A percentile compares a stretch with the other conserved stretches of the same genome.
These are phyloP conservation scores for Pleurotus pulmonarius DNA, from an alignment of 768 basidiomycete species.

Conservation along the genomic window DNA sequence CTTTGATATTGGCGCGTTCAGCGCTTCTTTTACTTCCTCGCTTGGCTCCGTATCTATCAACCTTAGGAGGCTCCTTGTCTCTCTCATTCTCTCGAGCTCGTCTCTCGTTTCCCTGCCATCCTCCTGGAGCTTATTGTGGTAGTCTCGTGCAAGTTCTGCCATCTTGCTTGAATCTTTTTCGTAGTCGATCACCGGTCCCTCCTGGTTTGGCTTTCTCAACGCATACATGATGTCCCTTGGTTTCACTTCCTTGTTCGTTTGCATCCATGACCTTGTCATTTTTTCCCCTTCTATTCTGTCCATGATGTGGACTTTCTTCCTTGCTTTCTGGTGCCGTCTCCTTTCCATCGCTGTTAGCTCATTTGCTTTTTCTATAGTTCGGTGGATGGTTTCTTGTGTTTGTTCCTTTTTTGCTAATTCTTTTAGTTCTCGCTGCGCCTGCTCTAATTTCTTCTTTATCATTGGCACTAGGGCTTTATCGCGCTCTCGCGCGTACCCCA, in stretches of 20 bases:
- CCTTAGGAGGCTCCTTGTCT: background rate
- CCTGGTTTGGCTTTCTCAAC: background rate
- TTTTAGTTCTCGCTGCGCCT: too few relatives aligned
- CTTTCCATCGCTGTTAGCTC: background rate
- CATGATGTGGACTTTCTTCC: conserved; percentile 3
- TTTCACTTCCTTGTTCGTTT: background rate
- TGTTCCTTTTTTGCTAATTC: too few relatives aligned
- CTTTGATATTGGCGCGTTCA: too few relatives aligned
- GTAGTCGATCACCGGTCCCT: too few relatives aligned
- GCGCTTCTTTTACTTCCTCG: too few relatives aligned
- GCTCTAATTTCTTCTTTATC: too few relatives aligned
- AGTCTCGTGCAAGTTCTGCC: background rate
- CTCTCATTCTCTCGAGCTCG: background rate
- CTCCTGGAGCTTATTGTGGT: conserved; percentile 3
- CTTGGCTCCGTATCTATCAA: too few relatives aligned
- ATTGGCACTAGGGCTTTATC: too few relatives aligned
- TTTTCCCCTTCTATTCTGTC: too few relatives aligned
- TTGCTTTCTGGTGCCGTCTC: conserved; percentile 4
- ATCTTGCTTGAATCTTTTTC: background rate
- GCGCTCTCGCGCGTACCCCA: background rate
- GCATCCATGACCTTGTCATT: background rate
- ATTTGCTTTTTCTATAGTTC: too few relatives aligned
- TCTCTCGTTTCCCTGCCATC: background rate
- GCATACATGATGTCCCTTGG: conserved; percentile 5
- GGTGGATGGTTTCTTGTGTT: too few relatives aligned